phyloP scores from a whole-genome alignment of 2,329 filamentous ascomycete species.

The Tolypocladium amazonense region DNA sequence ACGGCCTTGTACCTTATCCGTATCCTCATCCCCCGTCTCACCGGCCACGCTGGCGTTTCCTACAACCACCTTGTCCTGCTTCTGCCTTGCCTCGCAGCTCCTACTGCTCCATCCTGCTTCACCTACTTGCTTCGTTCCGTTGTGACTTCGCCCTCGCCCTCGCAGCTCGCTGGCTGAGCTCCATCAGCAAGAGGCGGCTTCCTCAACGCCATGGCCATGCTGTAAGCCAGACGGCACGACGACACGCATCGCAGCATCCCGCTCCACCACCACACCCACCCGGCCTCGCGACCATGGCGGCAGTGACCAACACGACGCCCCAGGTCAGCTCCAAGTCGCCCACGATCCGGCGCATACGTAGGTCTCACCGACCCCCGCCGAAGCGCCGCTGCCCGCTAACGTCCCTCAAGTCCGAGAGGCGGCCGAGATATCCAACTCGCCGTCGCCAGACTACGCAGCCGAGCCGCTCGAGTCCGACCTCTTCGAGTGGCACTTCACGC shows the following conservation, averaged over 20 bases:
- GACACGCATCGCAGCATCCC: background rate
- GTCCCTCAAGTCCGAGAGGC: constrained; percentile 69
- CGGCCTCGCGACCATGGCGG: background rate
- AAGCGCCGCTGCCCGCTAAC: background rate
- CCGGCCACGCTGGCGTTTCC: background rate
- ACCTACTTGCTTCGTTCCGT: background rate
- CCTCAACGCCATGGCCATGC: background rate
- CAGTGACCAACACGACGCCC: constrained; percentile 12
- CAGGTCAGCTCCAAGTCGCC: constrained; percentile 66
- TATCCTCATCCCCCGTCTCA: background rate
- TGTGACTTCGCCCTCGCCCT: background rate
- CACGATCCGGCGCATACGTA: constrained; percentile 76
- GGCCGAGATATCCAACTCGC: constrained; percentile 67
- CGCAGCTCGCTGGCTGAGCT: background rate
- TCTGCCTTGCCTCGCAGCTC: background rate
- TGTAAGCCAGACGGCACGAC: background rate
- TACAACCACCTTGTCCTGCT: background rate
- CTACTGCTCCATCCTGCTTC: background rate
- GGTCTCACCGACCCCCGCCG: constrained; percentile 15
- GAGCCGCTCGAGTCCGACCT: constrained; percentile 79
- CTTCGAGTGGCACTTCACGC: constrained; percentile 98
- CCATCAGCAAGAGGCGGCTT: background rate
- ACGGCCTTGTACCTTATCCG: background rate
- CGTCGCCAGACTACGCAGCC: constrained; percentile 78
- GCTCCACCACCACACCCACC: background rate